A percentile compares a stretch with the other conserved stretches of the same genome.
These are phyloP conservation scores for Candida loeiensis DNA, from an alignment of 805 yeast genomes.

Conservation along the genomic window DNA sequence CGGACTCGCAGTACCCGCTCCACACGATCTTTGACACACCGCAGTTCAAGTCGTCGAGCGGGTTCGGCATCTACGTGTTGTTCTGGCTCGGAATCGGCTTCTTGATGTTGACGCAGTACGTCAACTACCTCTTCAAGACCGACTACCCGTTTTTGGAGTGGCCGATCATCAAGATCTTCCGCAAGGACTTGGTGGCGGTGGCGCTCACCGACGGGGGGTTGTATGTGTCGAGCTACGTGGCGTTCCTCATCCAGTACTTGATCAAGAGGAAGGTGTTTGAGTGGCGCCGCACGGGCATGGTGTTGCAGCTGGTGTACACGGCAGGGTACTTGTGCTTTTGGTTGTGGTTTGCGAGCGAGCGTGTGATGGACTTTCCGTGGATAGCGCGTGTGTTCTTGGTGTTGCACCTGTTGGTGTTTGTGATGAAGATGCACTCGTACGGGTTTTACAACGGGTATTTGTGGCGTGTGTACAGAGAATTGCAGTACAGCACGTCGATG, in stretches of 20 bases:
- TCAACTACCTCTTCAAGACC: slow-evolving; percentile 47
- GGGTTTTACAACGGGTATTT: slow-evolving; percentile 89
- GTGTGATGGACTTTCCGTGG: slow-evolving; percentile 67
- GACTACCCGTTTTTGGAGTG: slow-evolving; percentile 46
- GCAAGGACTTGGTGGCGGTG: slow-evolving; percentile 59
- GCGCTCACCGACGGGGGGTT: slow-evolving; percentile 71
- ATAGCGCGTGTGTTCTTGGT: slow-evolving; percentile 82
- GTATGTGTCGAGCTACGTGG: slow-evolving; percentile 66
- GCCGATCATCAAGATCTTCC: slow-evolving; percentile 55
- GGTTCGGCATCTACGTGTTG: slow-evolving; percentile 78
- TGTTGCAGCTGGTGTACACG: slow-evolving; percentile 56
- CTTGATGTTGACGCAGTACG: slow-evolving; percentile 48
- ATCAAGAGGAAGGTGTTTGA: slow-evolving; percentile 42
- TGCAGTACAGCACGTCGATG: slow-evolving; percentile 45
- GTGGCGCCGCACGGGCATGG: slow-evolving; percentile 70
- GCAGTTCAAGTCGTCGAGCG: slow-evolving; percentile 43
- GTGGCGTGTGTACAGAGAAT: slow-evolving; percentile 59
- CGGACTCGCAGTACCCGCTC: slow-evolving; percentile 12
- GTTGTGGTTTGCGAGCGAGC: slow-evolving; percentile 55
- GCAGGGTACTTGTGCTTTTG: slow-evolving; percentile 45
- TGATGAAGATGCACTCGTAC: slow-evolving; percentile 96
- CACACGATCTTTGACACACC: slow-evolving; percentile 54
- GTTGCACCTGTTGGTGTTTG: slow-evolving; percentile 76
- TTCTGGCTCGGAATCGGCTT: slow-evolving; percentile 70
- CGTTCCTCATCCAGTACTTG: slow-evolving; percentile 55